A percentile compares a stretch with the other conserved stretches of the same genome.
Evolutionary conservation across 345 rosid species (phyloP).

Genomic region (Eucalyptus cloeziana): DNA sequence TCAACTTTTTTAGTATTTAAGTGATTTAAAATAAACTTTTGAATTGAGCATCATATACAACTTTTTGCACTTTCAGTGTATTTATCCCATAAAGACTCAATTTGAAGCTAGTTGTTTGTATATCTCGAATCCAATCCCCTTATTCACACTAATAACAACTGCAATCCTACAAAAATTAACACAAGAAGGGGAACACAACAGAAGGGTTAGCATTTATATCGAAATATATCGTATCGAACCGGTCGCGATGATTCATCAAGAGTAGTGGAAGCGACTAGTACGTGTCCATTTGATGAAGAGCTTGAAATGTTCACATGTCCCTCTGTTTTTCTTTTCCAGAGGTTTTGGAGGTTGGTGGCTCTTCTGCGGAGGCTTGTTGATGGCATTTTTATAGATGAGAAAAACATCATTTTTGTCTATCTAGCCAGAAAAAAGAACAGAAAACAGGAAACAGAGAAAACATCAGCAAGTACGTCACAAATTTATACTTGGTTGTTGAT

Average conservation of each 20-base stretch:
- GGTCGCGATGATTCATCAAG: background rate
- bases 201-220: background rate
- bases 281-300: background rate
- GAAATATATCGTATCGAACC: background rate
- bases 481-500: background rate
- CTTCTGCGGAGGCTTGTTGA: background rate
- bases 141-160: conserved; percentile 5
- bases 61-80: too few species aligned
- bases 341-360: background rate
- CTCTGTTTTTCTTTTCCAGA: background rate
- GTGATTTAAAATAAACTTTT: too few species aligned
- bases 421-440: background rate
- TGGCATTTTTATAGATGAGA: background rate
- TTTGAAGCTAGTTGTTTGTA: background rate
- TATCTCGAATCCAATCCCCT: conserved; percentile 6
- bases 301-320: background rate
- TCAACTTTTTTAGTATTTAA: too few species aligned
- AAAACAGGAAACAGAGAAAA: background rate
- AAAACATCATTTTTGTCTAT: background rate
- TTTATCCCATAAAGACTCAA: background rate
- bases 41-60: too few species aligned
- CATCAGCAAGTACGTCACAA: background rate
- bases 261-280: background rate
- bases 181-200: background rate
- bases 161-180: background rate